Evolutionary conservation across 108 stramenopile species (phyloP), one percentile per base, ranked within the genome.

Genomic region (Hondaea fermentalgiana): DNA sequence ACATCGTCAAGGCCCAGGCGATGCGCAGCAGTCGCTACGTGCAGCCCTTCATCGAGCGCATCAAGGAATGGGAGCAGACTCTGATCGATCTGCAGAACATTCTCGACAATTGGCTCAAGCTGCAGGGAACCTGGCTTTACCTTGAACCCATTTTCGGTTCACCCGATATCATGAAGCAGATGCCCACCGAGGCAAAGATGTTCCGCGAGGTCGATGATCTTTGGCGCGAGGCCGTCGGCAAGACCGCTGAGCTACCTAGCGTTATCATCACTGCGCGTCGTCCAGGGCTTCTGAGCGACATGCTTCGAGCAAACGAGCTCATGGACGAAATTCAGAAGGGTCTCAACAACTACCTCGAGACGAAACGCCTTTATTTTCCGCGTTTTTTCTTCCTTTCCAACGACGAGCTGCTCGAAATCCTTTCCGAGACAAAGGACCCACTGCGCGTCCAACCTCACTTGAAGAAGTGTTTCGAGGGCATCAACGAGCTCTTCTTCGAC

Each of bases 391-490:
- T 89, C 35, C 87, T 91, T 35, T 89, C 89, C 8, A 90, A 90
- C 53, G 91, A 92, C 88, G 91, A 90, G 57, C 90, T 95, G 44
- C 87, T 95, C 60, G 95, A 95, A 76, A 95, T 95, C 25, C 93
- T 95, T 29, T 93, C 95, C 5, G 95, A 95, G 60, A 95, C 95
- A 0, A 95, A 95, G 89, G 95, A 95, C 69, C 95, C 95, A 12
- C 59, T 91, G 25, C 92, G 93, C 14, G 95, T 95, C 8, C 95
- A 95, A 90, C 94, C 93, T 4, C 94, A 94, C 90, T 90, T 95
- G 45, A 94, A 95, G 91, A 95, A 95, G 91, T 94, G 94, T 59
- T 95, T 95, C 92, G 95, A 95, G 57, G 95, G 95, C 5, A 94
- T 95, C 53, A 88, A 89, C 44, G 72, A 90, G 90, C 92, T 95